Percentiles rank a stretch among this genome's conserved stretches.
Evolutionary conservation across 192 early-diverging fungal species (phyloP).

Genomic region (Entomortierella chlamydospora): DNA sequence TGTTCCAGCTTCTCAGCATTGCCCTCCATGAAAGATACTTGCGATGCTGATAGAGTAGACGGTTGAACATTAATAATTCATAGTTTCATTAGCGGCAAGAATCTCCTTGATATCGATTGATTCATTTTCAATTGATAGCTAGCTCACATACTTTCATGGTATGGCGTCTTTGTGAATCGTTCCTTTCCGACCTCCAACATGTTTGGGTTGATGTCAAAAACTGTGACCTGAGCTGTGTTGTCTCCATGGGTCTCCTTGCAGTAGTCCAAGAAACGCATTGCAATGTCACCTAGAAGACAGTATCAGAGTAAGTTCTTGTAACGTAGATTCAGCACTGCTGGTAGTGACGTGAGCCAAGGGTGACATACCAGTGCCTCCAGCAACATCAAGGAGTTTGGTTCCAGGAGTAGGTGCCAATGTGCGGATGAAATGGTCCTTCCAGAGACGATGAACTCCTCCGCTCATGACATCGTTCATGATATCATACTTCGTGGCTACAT

Average conservation of each 20-base stretch:
- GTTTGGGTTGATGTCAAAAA: constrained; percentile 96
- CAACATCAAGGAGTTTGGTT: constrained; percentile 93
- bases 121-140: background rate
- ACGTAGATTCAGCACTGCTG: no score
- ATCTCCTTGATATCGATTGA: no score
- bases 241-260: constrained; percentile 76
- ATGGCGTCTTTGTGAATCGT: constrained; percentile 70
- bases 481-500: constrained; percentile 96
- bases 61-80: constrained; percentile 19
- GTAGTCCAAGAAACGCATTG: constrained; percentile 93
- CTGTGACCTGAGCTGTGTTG: constrained; percentile 74
- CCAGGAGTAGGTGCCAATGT: constrained; percentile 82
- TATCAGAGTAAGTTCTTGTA: background rate
- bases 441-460: constrained; percentile 91
- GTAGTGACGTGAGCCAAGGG: background rate
- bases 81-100: background rate
- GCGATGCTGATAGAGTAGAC: constrained; percentile 50
- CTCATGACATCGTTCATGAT: constrained; percentile 99
- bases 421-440: constrained; percentile 96
- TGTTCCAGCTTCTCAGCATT: constrained; percentile 89
- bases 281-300: constrained; percentile 82
- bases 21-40: constrained; percentile 82
- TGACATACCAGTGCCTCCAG: constrained; percentile 90
- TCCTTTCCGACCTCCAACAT: constrained; percentile 93
- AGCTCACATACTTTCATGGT: constrained; percentile 57